Evolutionary conservation across 768 basidiomycete species (phyloP).

Genomic region (Boletus fagicola): DNA sequence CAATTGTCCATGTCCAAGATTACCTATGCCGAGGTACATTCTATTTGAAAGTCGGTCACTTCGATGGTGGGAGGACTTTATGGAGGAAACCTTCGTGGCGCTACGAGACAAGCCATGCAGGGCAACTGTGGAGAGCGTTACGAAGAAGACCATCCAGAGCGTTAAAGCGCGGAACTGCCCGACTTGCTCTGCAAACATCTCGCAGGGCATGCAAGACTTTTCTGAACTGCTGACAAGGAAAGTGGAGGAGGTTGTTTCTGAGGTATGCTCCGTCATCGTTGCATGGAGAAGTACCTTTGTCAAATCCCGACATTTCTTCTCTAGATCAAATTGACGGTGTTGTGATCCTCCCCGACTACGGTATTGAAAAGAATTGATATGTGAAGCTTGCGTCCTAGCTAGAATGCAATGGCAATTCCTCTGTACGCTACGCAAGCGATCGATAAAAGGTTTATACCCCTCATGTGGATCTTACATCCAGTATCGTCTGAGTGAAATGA

Average conservation of each 20-base stretch:
- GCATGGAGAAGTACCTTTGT: not conserved
- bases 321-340: not conserved
- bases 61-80: conserved; percentile 23
- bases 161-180: not conserved
- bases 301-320: not conserved
- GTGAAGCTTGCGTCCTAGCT: no score
- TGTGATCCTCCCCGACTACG: not conserved
- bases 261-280: conserved; percentile 3
- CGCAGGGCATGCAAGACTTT: no score
- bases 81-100: conserved; percentile 8
- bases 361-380: no score
- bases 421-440: no score
- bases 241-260: not conserved
- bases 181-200: conserved; percentile 1
- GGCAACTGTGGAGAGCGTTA: not conserved
- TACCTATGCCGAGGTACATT: not conserved
- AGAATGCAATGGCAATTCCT: no score
- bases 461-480: no score
- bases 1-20: not conserved
- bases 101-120: conserved; percentile 24
- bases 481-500: no score
- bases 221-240: no score
- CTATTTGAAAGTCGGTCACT: not conserved
- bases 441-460: no score
- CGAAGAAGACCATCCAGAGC: not conserved